phyloP scores from a whole-genome alignment of 176 grass and related monocot genomes.

The Neostapfia colusana region DNA sequence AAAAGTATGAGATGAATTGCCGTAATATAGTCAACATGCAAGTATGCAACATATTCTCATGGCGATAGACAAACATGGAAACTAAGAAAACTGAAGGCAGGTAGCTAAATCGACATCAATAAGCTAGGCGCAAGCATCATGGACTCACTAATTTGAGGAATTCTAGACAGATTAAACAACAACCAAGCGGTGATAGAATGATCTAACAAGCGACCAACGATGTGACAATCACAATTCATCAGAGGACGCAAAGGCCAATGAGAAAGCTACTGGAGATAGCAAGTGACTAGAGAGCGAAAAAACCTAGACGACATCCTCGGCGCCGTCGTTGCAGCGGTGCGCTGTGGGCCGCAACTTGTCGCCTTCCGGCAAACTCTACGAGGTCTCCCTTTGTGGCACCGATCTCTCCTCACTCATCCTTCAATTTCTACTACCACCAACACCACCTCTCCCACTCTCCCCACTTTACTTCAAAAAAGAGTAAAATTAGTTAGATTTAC shows the following conservation, averaged over 20 bases:
- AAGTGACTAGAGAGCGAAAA: not conserved
- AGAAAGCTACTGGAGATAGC: not conserved
- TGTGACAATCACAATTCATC: not conserved
- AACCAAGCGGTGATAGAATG: not conserved
- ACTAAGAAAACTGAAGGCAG: too few relatives aligned
- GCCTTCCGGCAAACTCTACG: constrained; percentile 84
- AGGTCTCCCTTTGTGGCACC: constrained; percentile 70
- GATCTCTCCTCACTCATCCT: constrained; percentile 65
- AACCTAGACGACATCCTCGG: constrained; percentile 87
- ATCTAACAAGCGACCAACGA: not conserved
- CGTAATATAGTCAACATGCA: not conserved
- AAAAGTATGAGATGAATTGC: too few relatives aligned
- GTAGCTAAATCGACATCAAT: too few relatives aligned
- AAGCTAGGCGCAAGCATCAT: too few relatives aligned
- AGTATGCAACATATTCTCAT: too few relatives aligned
- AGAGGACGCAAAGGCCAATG: not conserved
- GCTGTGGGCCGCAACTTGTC: constrained; percentile 74
- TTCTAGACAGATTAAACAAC: not conserved
- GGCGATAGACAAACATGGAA: too few relatives aligned
- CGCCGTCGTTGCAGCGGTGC: constrained; percentile 90
- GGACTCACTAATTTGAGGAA: not conserved
- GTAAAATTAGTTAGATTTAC: constrained; percentile 32
- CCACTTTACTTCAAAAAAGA: not conserved
- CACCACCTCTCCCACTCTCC: not conserved
- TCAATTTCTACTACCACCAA: not conserved